Percentiles rank a stretch among this genome's conserved stretches.
phyloP scores from a whole-genome alignment of 192 early-diverging fungal species.

The Rhizophagus prolifer region DNA sequence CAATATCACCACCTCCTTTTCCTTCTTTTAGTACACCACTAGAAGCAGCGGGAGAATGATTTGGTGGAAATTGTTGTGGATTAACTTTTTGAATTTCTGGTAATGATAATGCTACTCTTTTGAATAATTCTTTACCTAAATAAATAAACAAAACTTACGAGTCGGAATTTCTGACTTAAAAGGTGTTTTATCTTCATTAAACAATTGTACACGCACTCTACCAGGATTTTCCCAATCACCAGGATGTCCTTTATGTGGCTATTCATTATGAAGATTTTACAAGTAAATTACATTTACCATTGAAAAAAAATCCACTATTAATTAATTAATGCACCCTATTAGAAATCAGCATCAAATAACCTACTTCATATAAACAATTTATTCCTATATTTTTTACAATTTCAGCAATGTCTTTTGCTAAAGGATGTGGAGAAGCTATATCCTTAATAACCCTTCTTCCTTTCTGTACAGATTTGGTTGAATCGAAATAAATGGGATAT shows the following conservation, averaged over 20 bases:
- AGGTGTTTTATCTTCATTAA: constrained; percentile 37
- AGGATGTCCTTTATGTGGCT: constrained; percentile 61
- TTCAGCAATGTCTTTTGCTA: constrained; percentile 56
- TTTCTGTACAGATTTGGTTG: constrained; percentile 45
- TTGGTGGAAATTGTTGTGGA: constrained; percentile 27
- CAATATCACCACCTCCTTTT: background rate
- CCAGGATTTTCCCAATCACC: constrained; percentile 66
- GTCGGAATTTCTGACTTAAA: constrained; percentile 40
- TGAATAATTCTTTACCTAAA: constrained; percentile 27
- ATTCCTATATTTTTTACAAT: constrained; percentile 56
- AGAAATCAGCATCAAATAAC: background rate
- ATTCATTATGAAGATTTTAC: background rate
- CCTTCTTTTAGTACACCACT: constrained; percentile 13
- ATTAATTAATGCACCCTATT: too few relatives aligned
- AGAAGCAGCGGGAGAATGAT: constrained; percentile 21
- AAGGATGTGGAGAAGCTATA: constrained; percentile 52
- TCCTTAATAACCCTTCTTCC: constrained; percentile 55
- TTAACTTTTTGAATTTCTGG: constrained; percentile 21
- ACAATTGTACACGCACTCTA: constrained; percentile 58
- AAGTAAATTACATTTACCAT: background rate
- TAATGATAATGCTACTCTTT: constrained; percentile 11
- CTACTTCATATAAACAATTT: constrained; percentile 58
- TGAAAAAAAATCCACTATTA: too few relatives aligned
- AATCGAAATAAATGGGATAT: constrained; percentile 69
- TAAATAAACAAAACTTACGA: constrained; percentile 39